A percentile compares a stretch with the other conserved stretches of the same genome.
Conservation (phyloP, 2,329 filamentous ascomycete species). For the Apiospora phragmitis region DNA sequence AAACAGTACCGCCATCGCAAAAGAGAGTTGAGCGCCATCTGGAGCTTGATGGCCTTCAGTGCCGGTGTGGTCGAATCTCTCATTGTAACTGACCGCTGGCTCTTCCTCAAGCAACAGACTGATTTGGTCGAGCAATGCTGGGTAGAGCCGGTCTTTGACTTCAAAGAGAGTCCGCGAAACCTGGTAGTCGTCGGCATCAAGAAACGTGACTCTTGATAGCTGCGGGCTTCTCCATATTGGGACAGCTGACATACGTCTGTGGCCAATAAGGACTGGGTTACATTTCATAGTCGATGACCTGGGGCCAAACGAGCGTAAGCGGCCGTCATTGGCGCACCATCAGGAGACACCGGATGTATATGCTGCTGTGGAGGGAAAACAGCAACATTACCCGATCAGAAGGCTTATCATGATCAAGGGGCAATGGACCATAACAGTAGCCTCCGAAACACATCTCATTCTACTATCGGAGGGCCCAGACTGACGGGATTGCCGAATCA, state of each 20-base stretch:
- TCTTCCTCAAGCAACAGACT: slow-evolving; percentile 77
- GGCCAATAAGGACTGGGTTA: neutral
- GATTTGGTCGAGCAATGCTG: slow-evolving; percentile 73
- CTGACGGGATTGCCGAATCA: neutral
- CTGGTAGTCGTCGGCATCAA: slow-evolving; percentile 92
- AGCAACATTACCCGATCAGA: neutral
- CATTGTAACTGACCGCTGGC: slow-evolving; percentile 88
- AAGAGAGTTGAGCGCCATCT: slow-evolving; percentile 82
- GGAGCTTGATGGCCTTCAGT: slow-evolving; percentile 96
- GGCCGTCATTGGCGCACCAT: neutral
- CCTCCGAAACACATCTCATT: neutral
- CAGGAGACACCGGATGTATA: neutral
- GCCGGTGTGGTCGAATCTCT: slow-evolving; percentile 85
- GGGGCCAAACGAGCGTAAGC: neutral
- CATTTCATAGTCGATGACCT: neutral
- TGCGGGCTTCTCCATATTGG: neutral
- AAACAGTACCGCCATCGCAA: slow-evolving; percentile 62
- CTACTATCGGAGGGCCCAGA: neutral
- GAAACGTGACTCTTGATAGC: slow-evolving; percentile 38
- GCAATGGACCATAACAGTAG: neutral
- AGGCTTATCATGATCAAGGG: neutral
- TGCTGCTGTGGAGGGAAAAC: neutral
- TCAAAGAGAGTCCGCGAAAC: slow-evolving; percentile 81
- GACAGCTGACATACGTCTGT: neutral
- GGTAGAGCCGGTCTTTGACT: slow-evolving; percentile 95